Conservation (phyloP, 2,329 filamentous ascomycete species). For the Penicillium sp. region DNA sequence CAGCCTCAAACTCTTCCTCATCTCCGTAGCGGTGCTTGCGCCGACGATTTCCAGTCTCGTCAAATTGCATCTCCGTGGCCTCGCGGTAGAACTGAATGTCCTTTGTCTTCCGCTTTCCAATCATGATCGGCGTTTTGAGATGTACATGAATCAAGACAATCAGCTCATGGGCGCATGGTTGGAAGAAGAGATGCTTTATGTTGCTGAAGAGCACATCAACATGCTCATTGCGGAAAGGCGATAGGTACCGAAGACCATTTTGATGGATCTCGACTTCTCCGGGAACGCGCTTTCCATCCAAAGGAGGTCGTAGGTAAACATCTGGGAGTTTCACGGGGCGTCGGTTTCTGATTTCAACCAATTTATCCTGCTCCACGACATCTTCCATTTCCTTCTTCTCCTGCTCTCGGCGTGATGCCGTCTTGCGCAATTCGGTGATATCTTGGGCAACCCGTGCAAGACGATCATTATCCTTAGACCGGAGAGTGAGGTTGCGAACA, state of each 20-base stretch:
- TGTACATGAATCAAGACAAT: slow-evolving; percentile 98
- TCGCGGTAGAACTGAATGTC: slow-evolving; percentile 98
- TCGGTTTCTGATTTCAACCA: slow-evolving; percentile 89
- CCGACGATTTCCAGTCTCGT: slow-evolving; percentile 96
- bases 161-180: slow-evolving; percentile 91
- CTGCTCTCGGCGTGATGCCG: slow-evolving; percentile 84
- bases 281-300: slow-evolving; percentile 95
- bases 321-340: slow-evolving; percentile 87
- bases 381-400: slow-evolving; percentile 99
- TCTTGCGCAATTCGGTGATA: slow-evolving; percentile 95
- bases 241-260: slow-evolving; percentile 95
- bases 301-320: slow-evolving; percentile 88
- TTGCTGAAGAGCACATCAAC: slow-evolving; percentile 97
- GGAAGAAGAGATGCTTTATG: slow-evolving; percentile 97
- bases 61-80: slow-evolving; percentile 96
- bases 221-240: slow-evolving; percentile 72
- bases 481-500: slow-evolving; percentile 89
- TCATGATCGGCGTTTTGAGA: slow-evolving; percentile 94
- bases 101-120: slow-evolving; percentile 98
- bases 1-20: slow-evolving; percentile 97
- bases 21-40: slow-evolving; percentile 97
- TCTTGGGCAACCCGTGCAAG: slow-evolving; percentile 88
- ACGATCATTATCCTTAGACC: slow-evolving; percentile 81
- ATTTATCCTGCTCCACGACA: slow-evolving; percentile 97
- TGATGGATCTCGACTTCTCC: slow-evolving; percentile 97